Evolutionary conservation across 495 filamentous ascomycete species (phyloP), one percentile per base, ranked within the genome.

Genomic region (Penicillium coprophilum): DNA sequence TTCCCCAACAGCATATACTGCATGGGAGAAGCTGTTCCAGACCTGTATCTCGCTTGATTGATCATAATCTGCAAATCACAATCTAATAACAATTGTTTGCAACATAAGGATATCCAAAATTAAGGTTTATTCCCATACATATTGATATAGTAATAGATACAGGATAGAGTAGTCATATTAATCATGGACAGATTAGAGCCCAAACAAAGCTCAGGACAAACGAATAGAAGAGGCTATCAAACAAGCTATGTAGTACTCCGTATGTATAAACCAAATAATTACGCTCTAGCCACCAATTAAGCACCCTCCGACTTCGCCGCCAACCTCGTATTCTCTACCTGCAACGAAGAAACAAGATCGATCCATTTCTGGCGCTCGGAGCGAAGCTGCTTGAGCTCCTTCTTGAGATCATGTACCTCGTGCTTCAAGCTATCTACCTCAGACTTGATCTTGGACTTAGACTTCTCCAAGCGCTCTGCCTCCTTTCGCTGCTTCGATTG

Each of bases 331-430:
- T 90, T 89, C 79, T 89, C 84, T 32, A 67, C 70, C 71, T 91
- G 87, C 62, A 91, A 64, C 45, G 82, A 77, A 10, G 82, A 75
- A 30, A 90, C 79, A 65, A 85, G 75, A 57, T 83, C 81, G 28
- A 77, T 74, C 58, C 89, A 73, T 24, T 86, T 80, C 56, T 88
- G 77, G 23, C 84, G 76, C 72, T 91, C 81, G 56, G 72, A 77
- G 28, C 77, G 69, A 53, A 88, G 71, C 19, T 80, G 72, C 21
- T 82, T 79, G 6, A 86, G 67, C 68, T 85, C 83, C 12, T 80
- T 80, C 46, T 78, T 80, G 13, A 81, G 64, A 11, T 71, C 66
- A 48, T 75, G 78, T 43, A 83, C 73, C 62, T 88, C 84, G 4
- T 81, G 77, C 57, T 84, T 80, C 34, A 76, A 64, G 38, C 62